A percentile compares a stretch with the other conserved stretches of the same genome.
These are phyloP conservation scores for Cucurbita pepo DNA, from an alignment of 306 rosid species.

Conservation along the genomic window DNA sequence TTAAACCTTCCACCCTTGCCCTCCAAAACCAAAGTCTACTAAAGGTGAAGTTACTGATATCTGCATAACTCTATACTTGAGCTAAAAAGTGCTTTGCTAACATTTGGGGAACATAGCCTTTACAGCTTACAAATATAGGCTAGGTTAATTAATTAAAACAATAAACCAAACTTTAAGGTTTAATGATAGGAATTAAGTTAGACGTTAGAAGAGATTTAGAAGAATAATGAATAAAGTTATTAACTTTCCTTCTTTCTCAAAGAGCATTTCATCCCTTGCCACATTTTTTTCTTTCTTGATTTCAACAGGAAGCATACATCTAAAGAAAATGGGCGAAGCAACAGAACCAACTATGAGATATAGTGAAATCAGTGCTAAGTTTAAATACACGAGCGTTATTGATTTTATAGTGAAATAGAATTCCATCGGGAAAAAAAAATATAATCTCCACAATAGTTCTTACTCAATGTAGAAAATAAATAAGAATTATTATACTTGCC, in stretches of 20 bases:
- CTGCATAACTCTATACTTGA: not conserved
- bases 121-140: not conserved
- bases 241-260: not conserved
- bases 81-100: not conserved
- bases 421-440: not conserved
- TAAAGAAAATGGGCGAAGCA: not conserved
- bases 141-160: too few relatives aligned
- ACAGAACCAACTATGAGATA: not conserved
- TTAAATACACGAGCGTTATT: not conserved
- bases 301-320: not conserved
- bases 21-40: not conserved
- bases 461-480: not conserved
- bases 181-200: not conserved
- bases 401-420: not conserved
- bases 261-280: not conserved
- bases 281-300: not conserved
- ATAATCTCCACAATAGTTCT: not conserved
- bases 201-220: not conserved
- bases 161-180: too few relatives aligned
- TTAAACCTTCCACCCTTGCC: not conserved
- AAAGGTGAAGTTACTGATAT: not conserved
- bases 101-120: not conserved
- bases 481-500: slow-evolving; percentile 27
- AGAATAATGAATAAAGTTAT: not conserved
- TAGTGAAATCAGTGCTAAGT: not conserved